Evolutionary conservation across 2,329 filamentous ascomycete genomes (phyloP).

Genomic region (Delphinella strobiligena): DNA sequence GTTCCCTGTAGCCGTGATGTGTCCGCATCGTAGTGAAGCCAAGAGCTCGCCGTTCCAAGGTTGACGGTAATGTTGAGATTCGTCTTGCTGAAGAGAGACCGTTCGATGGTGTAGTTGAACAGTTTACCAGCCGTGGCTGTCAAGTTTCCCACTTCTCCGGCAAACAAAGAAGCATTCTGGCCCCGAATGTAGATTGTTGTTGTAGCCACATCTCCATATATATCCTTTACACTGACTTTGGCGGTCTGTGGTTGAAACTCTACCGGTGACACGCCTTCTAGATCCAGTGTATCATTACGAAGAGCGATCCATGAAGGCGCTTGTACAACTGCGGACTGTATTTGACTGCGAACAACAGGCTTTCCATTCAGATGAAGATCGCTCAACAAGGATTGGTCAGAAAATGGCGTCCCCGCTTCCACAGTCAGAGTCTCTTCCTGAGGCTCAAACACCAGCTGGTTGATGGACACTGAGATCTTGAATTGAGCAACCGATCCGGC

Average conservation of each 20-base stretch:
- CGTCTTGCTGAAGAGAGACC: conserved; percentile 28
- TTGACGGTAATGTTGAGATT: conserved; percentile 32
- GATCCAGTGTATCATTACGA: conserved; percentile 46
- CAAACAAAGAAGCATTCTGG: conserved; percentile 28
- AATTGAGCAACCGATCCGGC: conserved; percentile 54
- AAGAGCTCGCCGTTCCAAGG: conserved; percentile 30
- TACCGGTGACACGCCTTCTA: conserved; percentile 54
- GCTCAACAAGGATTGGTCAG: conserved; percentile 22
- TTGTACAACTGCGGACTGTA: conserved; percentile 1
- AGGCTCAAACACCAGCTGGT: conserved; percentile 54
- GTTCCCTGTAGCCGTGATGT: conserved; percentile 35
- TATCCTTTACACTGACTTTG: conserved; percentile 47
- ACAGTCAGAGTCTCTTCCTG: conserved; percentile 46
- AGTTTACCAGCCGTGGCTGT: conserved; percentile 37
- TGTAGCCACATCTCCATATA: conserved; percentile 47
- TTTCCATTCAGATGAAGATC: conserved; percentile 48
- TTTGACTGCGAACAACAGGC: background rate
- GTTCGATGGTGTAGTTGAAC: conserved; percentile 37
- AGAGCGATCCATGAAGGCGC: conserved; percentile 60
- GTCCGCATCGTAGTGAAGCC: conserved; percentile 37
- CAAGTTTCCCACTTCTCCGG: conserved; percentile 30
- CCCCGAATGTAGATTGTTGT: conserved; percentile 34
- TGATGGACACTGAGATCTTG: conserved; percentile 58
- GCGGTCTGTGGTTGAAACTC: conserved; percentile 50
- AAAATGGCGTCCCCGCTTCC: conserved; percentile 33